Evolutionary conservation across 371 early-diverging fungal species (phyloP).

Genomic region (Phascolomyces articulosus): DNA sequence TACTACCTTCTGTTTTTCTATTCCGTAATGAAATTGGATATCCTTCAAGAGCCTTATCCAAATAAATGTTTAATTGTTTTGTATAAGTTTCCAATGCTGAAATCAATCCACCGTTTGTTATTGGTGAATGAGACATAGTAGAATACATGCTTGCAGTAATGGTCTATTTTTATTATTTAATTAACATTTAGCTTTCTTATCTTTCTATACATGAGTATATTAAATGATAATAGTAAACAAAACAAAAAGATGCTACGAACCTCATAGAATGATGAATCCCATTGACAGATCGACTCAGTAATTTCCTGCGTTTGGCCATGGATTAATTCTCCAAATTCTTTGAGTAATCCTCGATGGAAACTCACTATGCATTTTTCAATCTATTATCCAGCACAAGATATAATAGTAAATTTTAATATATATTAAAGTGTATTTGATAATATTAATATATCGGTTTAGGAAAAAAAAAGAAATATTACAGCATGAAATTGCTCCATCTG

Average conservation of each 20-base stretch:
- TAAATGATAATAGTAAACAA: no score
- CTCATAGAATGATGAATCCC: background rate
- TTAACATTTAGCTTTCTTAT: background rate
- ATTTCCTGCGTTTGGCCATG: background rate
- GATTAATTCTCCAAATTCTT: background rate
- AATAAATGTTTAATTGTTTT: background rate
- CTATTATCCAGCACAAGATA: background rate
- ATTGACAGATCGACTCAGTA: background rate
- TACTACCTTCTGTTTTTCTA: background rate
- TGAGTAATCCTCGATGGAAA: background rate
- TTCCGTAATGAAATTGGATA: background rate
- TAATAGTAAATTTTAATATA: no score
- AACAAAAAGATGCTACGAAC: no score
- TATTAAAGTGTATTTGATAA: no score
- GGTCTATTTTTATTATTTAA: background rate
- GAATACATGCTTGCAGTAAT: background rate
- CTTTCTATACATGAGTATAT: no score
- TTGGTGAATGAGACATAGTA: background rate
- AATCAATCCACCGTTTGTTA: background rate
- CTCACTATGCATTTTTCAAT: background rate
- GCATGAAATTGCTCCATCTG: no score
- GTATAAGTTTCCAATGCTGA: background rate
- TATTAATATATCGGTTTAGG: no score
- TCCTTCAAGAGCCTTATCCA: background rate
- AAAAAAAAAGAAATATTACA: no score